A percentile compares a stretch with the other conserved stretches of the same genome.
phyloP scores from a whole-genome alignment of 495 filamentous ascomycete genomes.

The Neurospora sp. region DNA sequence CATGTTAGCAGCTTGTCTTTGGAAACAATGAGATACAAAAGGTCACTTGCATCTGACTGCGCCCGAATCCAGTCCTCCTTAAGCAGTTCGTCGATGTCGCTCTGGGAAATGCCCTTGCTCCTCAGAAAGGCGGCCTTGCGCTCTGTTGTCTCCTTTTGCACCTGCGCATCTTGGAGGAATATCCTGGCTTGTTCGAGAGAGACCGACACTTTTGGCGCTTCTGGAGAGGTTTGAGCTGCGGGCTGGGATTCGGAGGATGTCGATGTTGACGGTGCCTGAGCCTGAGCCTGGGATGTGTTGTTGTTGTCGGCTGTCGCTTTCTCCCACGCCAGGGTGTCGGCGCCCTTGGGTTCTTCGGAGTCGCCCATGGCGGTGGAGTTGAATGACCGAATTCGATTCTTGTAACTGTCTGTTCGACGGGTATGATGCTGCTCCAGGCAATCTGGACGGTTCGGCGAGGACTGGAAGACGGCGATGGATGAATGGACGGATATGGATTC shows the following conservation, averaged over 20 bases:
- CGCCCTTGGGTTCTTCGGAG: neutral
- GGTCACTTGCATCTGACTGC: conserved; percentile 20
- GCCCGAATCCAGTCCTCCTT: conserved; percentile 27
- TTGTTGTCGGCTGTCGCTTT: conserved; percentile 1
- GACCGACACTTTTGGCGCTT: conserved; percentile 22
- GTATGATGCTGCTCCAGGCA: neutral
- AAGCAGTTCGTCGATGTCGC: conserved; percentile 60
- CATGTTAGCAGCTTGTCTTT: neutral
- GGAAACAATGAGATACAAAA: neutral
- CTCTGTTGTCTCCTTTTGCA: conserved; percentile 56
- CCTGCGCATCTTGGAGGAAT: conserved; percentile 74
- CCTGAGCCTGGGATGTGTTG: conserved; percentile 4
- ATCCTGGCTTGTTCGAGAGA: conserved; percentile 59
- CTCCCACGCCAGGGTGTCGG: neutral
- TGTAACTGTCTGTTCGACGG: neutral
- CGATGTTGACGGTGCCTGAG: neutral
- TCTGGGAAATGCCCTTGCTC: conserved; percentile 60
- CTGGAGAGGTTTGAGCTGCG: neutral
- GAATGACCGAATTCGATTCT: neutral
- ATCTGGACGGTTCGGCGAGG: neutral
- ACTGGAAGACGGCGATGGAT: neutral
- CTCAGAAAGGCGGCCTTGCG: conserved; percentile 70
- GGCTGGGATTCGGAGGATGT: neutral
- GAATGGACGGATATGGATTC: neutral
- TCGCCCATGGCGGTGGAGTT: neutral